A percentile compares a stretch with the other conserved stretches of the same genome.
These are phyloP conservation scores for Neurospora sp. DNA, from an alignment of 495 filamentous ascomycete species.

Conservation along the genomic window DNA sequence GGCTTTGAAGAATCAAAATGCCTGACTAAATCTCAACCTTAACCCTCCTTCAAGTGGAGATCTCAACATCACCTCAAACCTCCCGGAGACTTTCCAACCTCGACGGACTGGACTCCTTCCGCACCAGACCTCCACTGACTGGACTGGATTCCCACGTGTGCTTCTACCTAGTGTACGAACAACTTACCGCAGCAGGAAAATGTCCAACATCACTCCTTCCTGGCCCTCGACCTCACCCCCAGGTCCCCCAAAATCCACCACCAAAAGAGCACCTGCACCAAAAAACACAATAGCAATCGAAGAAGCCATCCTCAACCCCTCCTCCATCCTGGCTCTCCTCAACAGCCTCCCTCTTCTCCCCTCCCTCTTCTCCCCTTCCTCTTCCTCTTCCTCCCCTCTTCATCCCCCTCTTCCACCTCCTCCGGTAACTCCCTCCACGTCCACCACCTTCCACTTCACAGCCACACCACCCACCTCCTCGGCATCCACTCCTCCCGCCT, in stretches of 20 bases:
- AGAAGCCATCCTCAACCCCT: conserved; percentile 43
- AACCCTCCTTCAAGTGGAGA: neutral
- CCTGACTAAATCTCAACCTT: neutral
- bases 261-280: too few species aligned
- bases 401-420: neutral
- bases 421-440: neutral
- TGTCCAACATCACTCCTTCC: too few species aligned
- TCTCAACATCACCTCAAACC: neutral
- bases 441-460: neutral
- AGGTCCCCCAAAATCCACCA: too few species aligned
- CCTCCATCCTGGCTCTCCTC: conserved; percentile 21
- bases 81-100: neutral
- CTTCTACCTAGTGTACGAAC: too few species aligned
- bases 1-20: neutral
- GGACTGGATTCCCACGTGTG: neutral
- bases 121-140: neutral
- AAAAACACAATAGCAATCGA: conserved; percentile 50
- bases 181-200: too few species aligned
- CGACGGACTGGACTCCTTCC: neutral
- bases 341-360: conserved; percentile 21
- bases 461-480: conserved; percentile 6
- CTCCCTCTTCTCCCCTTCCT: conserved; percentile 1
- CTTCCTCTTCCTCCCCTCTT: neutral
- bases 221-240: too few species aligned
- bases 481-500: conserved; percentile 42